Evolutionary conservation across 1,284 basidiomycete genomes (phyloP), one percentile per base, ranked within the genome.

Genomic region (Tilletia indica): DNA sequence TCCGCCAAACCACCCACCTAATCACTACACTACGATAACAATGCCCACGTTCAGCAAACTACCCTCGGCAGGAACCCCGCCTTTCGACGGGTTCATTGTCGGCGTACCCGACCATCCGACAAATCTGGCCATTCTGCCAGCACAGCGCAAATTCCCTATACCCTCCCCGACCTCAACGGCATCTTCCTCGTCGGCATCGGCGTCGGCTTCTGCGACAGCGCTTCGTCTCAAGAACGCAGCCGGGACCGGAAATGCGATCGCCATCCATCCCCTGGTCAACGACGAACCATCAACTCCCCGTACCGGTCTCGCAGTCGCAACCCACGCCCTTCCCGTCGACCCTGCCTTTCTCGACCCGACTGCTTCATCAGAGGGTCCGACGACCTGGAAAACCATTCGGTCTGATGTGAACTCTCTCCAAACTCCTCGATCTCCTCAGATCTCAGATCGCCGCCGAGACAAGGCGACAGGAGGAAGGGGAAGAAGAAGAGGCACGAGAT

Each of bases 41-140:
- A 31, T 64, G 12, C 61, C 54, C 25, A 75, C 76, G 0, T 45
- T 12, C 42, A 45, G 42, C 42, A 12, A 12, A 45, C 47, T 73
- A 64, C 51, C 74, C 14, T 77, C 75, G 0, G 76, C 78, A 11
- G 80, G 77, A 12, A 69, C 70, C 0, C 73, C 74, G 19, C 78
- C 80, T 21, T 67, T 80, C 31, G 80, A 81, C 49, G 80, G 78
- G n/a, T 81, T 81, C 38, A 76, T 81, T 36, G 76, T 81, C 56
- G 77, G 77, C 14, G 74, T 75, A 16, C 73, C 77, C 2, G 75
- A 78, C 48, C 77, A 81, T 19, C 74, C 77, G 14, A 70, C 73
- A 21, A 58, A 75, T 25, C 78, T 81, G 21, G 76, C 73, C 68
- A 77, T 81, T 68, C 72, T 81, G 45, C 74, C 73, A 11, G 75